Evolutionary conservation across 75 land plant species (phyloP).

Genomic region (Picea glauca): DNA sequence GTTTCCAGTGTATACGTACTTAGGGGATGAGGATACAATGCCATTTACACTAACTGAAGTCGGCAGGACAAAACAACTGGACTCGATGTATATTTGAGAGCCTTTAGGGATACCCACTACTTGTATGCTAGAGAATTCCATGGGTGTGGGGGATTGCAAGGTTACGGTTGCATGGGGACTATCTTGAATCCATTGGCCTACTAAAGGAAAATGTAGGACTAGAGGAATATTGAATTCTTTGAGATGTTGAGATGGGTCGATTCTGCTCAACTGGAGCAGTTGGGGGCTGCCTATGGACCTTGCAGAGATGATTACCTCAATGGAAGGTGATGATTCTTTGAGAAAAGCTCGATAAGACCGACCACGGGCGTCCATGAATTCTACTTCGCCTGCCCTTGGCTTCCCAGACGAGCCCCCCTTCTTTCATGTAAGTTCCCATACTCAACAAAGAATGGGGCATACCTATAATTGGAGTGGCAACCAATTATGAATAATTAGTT

Average conservation of each 20-base stretch:
- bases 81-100: constrained; percentile 52
- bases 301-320: constrained; percentile 71
- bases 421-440: constrained; percentile 8
- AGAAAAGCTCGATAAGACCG: constrained; percentile 39
- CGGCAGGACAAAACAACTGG: constrained; percentile 56
- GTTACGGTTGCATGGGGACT: constrained; percentile 63
- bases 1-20: constrained; percentile 41
- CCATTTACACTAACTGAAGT: constrained; percentile 8
- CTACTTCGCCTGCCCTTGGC: constrained; percentile 52
- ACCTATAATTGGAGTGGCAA: no score
- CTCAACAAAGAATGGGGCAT: no score
- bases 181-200: constrained; percentile 71
- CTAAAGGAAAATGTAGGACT: constrained; percentile 34
- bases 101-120: constrained; percentile 67
- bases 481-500: no score
- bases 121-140: constrained; percentile 59
- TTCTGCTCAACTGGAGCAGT: constrained; percentile 73
- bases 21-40: constrained; percentile 6
- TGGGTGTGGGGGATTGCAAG: constrained; percentile 46
- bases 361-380: constrained; percentile 39
- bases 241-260: constrained; percentile 62
- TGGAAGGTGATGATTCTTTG: neutral
- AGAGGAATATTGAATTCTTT: constrained; percentile 51
- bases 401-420: neutral
- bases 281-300: constrained; percentile 86